Conservation (phyloP, 2,329 filamentous ascomycete species). For the Aspergillus tamarii region DNA sequence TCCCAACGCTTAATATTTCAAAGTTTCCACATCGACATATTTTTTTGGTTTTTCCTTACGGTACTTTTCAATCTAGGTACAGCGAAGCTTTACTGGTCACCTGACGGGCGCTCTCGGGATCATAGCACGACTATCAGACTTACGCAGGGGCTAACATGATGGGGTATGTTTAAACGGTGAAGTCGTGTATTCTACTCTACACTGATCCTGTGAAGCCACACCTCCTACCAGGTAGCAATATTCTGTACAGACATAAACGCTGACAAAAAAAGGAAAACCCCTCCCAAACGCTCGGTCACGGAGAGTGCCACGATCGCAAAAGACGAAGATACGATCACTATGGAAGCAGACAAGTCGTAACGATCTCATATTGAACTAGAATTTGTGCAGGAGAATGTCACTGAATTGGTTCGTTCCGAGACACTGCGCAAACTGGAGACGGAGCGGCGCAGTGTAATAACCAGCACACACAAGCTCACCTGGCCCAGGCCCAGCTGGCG, state of each 20-base stretch:
- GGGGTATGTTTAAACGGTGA: conserved; percentile 7
- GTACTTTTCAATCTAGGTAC: no score
- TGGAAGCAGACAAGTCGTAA: conserved; percentile 37
- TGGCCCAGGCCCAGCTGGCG: conserved; percentile 41
- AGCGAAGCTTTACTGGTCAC: background rate
- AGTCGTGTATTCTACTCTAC: conserved; percentile 26
- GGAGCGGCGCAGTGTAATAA: conserved; percentile 22
- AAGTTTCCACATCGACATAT: background rate
- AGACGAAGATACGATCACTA: conserved; percentile 25
- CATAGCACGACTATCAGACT: background rate
- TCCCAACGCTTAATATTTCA: background rate
- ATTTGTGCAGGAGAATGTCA: conserved; percentile 35
- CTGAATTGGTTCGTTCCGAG: conserved; percentile 31
- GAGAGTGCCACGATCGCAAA: conserved; percentile 24
- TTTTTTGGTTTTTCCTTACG: background rate
- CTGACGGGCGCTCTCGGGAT: background rate
- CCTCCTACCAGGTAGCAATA: conserved; percentile 26
- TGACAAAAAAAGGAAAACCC: conserved; percentile 22
- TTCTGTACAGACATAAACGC: conserved; percentile 33
- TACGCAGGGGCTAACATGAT: background rate
- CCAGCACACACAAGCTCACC: conserved; percentile 25
- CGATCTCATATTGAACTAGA: conserved; percentile 43
- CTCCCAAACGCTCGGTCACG: conserved; percentile 21
- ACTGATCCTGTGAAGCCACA: conserved; percentile 21
- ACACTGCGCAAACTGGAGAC: conserved; percentile 23